Evolutionary conservation across 164 flowering plant species (phyloP).

Genomic region (Piper longum): DNA sequence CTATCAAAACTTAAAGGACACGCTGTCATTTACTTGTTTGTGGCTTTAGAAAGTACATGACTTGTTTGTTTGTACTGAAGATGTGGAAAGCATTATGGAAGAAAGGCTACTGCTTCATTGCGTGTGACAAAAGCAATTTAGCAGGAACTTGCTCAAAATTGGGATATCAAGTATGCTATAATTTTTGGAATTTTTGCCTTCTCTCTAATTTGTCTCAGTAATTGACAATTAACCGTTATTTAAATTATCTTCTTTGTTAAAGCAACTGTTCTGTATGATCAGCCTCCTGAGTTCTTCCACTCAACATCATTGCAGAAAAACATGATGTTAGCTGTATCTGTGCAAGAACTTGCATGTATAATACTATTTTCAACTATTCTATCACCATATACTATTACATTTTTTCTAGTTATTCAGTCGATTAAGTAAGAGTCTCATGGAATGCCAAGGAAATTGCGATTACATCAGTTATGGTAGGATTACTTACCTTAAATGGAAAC

Average conservation of each 20-base stretch:
- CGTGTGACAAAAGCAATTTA: constrained; percentile 97
- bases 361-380: not conserved
- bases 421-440: constrained; percentile 29
- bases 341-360: too few species aligned
- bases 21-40: not conserved
- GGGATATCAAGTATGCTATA: constrained; percentile 89
- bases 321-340: constrained; percentile 41
- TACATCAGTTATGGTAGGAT: constrained; percentile 57
- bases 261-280: constrained; percentile 88
- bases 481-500: not conserved
- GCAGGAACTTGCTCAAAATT: constrained; percentile 84
- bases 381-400: not conserved
- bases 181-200: constrained; percentile 60
- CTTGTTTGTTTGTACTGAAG: constrained; percentile 13
- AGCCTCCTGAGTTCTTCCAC: constrained; percentile 88
- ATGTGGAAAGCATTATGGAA: constrained; percentile 78
- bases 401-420: constrained; percentile 65
- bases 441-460: constrained; percentile 37
- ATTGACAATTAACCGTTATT: not conserved
- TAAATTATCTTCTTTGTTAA: constrained; percentile 18
- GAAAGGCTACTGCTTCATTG: constrained; percentile 71
- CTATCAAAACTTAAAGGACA: not conserved
- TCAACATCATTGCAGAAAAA: constrained; percentile 64
- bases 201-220: constrained; percentile 33
- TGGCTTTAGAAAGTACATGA: not conserved